Conservation (phyloP, 805 yeast genomes). For the Starmerella gropengiesseri region DNA sequence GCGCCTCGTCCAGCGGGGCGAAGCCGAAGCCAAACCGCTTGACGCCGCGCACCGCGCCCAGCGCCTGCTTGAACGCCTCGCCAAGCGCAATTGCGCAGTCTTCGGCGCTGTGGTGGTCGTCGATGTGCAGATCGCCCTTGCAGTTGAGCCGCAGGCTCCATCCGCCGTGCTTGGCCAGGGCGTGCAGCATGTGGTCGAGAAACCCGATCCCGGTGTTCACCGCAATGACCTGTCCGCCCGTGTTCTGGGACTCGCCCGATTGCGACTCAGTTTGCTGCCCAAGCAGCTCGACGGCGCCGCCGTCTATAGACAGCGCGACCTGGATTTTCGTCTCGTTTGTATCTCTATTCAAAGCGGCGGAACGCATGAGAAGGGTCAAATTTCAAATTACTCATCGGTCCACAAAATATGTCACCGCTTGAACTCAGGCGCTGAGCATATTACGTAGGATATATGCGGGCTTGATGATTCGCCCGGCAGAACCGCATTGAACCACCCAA, state of each 20-base stretch:
- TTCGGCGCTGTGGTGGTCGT: slow-evolving; percentile 95
- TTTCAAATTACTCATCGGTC: slow-evolving; percentile 5
- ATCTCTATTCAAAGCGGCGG: slow-evolving; percentile 47
- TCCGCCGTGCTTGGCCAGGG: slow-evolving; percentile 91
- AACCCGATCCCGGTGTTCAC: slow-evolving; percentile 92
- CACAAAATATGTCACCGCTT: background rate
- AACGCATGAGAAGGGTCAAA: slow-evolving; percentile 16
- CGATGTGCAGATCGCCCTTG: slow-evolving; percentile 88
- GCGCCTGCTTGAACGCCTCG: slow-evolving; percentile 73
- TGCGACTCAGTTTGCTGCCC: slow-evolving; percentile 32
- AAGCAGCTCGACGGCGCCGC: slow-evolving; percentile 62
- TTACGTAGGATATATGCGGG: background rate
- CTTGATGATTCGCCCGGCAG: too few relatives aligned
- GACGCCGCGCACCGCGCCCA: slow-evolving; percentile 83
- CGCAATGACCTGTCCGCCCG: slow-evolving; percentile 60
- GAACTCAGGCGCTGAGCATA: background rate
- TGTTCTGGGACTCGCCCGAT: slow-evolving; percentile 51
- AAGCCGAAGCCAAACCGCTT: slow-evolving; percentile 86
- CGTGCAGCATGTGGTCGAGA: slow-evolving; percentile 94
- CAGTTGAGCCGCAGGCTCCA: slow-evolving; percentile 89
- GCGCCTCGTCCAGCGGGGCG: slow-evolving; percentile 95
- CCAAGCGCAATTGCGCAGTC: slow-evolving; percentile 93
- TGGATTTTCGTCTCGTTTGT: slow-evolving; percentile 94
- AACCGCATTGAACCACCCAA: too few relatives aligned
- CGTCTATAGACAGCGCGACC: slow-evolving; percentile 71